These are phyloP conservation scores for Fusarium pseudograminearum DNA, from an alignment of 2,329 filamentous ascomycete species.

Conservation along the genomic window DNA sequence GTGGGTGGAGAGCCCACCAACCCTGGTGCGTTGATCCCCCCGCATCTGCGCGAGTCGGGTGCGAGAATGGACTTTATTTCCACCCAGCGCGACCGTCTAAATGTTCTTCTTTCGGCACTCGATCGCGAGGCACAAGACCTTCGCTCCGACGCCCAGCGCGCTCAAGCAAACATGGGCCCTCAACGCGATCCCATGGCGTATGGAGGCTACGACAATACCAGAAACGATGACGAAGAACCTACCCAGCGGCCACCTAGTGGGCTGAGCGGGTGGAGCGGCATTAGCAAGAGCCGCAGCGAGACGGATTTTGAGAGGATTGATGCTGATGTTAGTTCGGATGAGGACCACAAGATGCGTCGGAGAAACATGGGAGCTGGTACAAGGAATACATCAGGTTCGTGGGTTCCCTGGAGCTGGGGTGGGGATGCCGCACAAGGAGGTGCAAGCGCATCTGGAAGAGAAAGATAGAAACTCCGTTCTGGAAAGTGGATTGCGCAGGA, in stretches of 20 bases:
- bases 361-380: constrained; percentile 46
- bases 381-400: constrained; percentile 53
- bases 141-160: constrained; percentile 50
- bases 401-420: constrained; percentile 65
- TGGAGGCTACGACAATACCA: constrained; percentile 47
- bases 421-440: constrained; percentile 31
- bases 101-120: constrained; percentile 79
- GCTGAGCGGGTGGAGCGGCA: constrained; percentile 63
- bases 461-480: constrained; percentile 50
- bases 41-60: constrained; percentile 70
- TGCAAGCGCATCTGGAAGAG: constrained; percentile 54
- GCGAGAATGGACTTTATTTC: constrained; percentile 81
- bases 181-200: constrained; percentile 44
- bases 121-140: constrained; percentile 81
- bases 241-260: constrained; percentile 61
- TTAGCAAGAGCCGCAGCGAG: constrained; percentile 87
- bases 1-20: constrained; percentile 42
- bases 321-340: constrained; percentile 74
- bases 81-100: constrained; percentile 82
- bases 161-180: constrained; percentile 38
- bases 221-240: constrained; percentile 51
- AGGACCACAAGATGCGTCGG: constrained; percentile 56
- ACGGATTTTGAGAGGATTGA: constrained; percentile 92
- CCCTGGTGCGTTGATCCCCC: constrained; percentile 76
- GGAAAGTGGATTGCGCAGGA: constrained; percentile 44